A percentile compares a stretch with the other conserved stretches of the same genome.
Conservation (phyloP, 2,329 filamentous ascomycete species). For the Chaetoscypha palmicola region DNA sequence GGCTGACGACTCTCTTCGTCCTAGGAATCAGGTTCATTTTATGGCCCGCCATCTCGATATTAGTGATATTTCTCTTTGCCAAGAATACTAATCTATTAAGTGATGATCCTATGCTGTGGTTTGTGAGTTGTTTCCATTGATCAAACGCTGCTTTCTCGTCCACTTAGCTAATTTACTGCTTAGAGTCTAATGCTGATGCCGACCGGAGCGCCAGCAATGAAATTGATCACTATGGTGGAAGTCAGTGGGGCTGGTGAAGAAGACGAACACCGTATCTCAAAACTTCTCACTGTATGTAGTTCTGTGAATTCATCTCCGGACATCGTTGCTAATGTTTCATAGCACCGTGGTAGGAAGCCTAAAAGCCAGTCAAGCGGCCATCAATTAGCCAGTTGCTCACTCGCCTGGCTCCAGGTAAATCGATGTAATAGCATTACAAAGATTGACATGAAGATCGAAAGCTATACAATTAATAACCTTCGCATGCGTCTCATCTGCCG, state of each 20-base stretch:
- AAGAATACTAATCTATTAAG: slow-evolving; percentile 44
- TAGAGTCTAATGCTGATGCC: slow-evolving; percentile 38
- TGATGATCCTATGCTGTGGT: slow-evolving; percentile 59
- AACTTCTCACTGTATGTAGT: slow-evolving; percentile 36
- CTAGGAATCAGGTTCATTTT: slow-evolving; percentile 50
- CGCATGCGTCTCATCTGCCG: no score
- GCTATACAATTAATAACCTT: no score
- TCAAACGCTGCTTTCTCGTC: not conserved
- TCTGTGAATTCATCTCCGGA: slow-evolving; percentile 17
- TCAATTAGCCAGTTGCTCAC: slow-evolving; percentile 2
- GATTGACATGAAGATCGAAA: no score
- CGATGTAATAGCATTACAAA: no score
- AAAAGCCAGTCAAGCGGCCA: slow-evolving; percentile 28
- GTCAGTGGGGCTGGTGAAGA: slow-evolving; percentile 35
- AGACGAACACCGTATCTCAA: slow-evolving; percentile 38
- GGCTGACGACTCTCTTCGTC: slow-evolving; percentile 42
- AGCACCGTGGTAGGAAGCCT: slow-evolving; percentile 34
- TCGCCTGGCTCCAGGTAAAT: no score
- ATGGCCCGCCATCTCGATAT: slow-evolving; percentile 52
- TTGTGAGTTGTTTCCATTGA: slow-evolving; percentile 35
- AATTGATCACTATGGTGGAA: slow-evolving; percentile 40
- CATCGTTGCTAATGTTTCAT: slow-evolving; percentile 35
- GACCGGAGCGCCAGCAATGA: slow-evolving; percentile 41
- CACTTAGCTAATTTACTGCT: not conserved
- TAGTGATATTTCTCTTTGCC: slow-evolving; percentile 47